Conservation (phyloP, 1,284 basidiomycete genomes). For the Austropuccinia psidii region DNA sequence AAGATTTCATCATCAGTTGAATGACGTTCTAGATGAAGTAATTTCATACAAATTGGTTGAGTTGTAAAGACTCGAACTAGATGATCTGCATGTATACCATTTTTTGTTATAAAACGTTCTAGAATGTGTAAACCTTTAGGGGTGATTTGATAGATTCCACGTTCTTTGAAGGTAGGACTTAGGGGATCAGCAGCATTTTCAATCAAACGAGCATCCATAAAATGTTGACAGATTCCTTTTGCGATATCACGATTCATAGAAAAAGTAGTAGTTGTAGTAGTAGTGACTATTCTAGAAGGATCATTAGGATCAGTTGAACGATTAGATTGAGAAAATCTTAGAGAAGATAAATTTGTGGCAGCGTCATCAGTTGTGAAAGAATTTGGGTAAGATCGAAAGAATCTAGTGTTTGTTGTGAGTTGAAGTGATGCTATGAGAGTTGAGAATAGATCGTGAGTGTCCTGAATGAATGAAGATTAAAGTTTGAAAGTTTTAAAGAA, state of each 20-base stretch:
- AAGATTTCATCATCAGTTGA: slow-evolving; percentile 94
- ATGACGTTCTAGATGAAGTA: slow-evolving; percentile 89
- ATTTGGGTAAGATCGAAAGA: slow-evolving; percentile 89
- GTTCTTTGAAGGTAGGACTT: slow-evolving; percentile 88
- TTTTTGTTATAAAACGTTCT: slow-evolving; percentile 98
- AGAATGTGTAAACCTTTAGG: slow-evolving; percentile 97
- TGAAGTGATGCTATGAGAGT: slow-evolving; percentile 91
- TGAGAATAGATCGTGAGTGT: slow-evolving; percentile 95
- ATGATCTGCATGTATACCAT: slow-evolving; percentile 92
- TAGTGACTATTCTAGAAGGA: slow-evolving; percentile 91
- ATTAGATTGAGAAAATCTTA: slow-evolving; percentile 98
- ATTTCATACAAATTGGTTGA: slow-evolving; percentile 96
- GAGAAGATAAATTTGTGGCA: slow-evolving; percentile 79
- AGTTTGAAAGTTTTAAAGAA: background rate
- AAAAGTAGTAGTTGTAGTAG: slow-evolving; percentile 98
- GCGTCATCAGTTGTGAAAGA: slow-evolving; percentile 97
- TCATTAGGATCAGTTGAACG: slow-evolving; percentile 96
- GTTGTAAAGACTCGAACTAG: slow-evolving; percentile 79
- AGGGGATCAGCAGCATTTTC: slow-evolving; percentile 88
- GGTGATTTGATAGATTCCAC: slow-evolving; percentile 89
- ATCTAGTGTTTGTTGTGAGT: slow-evolving; percentile 80
- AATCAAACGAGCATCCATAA: slow-evolving; percentile 95
- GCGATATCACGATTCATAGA: slow-evolving; percentile 99
- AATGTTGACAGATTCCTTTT: slow-evolving; percentile 98
- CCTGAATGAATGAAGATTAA: slow-evolving; percentile 53